These are phyloP conservation scores for Alternaria sp. DNA, from an alignment of 2,329 filamentous ascomycete species.

Conservation along the genomic window DNA sequence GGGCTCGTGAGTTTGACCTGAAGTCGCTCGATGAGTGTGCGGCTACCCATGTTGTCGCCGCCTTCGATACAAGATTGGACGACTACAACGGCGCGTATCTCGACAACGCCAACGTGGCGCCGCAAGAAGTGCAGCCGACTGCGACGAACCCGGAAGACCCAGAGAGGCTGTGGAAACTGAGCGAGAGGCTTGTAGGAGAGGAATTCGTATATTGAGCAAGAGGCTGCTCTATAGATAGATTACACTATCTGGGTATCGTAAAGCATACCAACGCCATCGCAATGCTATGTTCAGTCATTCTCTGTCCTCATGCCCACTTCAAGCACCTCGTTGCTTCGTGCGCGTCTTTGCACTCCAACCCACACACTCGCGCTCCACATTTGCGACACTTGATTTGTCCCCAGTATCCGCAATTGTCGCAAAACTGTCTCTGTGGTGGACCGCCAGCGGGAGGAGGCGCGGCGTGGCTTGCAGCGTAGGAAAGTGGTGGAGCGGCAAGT, in stretches of 20 bases:
- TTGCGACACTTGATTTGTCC: conserved; percentile 76
- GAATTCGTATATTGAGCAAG: conserved; percentile 31
- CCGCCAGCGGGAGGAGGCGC: conserved; percentile 48
- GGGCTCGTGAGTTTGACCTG: conserved; percentile 25
- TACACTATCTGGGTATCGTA: conserved; percentile 22
- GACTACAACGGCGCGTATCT: conserved; percentile 37
- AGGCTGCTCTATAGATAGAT: not conserved
- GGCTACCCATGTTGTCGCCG: conserved; percentile 40
- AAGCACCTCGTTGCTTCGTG: conserved; percentile 71
- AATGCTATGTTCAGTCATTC: not conserved
- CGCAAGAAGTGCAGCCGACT: conserved; percentile 20
- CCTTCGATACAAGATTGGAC: conserved; percentile 37
- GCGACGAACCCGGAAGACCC: conserved; percentile 29
- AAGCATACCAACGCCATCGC: not conserved
- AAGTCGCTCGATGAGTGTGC: conserved; percentile 39
- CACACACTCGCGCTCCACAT: conserved; percentile 80
- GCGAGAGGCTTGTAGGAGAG: conserved; percentile 40
- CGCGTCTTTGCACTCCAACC: conserved; percentile 73
- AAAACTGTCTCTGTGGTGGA: conserved; percentile 69
- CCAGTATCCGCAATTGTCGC: conserved; percentile 84
- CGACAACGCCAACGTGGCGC: conserved; percentile 29
- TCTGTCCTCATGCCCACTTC: conserved; percentile 42
- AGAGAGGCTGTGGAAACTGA: conserved; percentile 43
- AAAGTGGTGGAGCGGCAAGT: conserved; percentile 68
- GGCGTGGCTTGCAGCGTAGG: conserved; percentile 67